phyloP scores from a whole-genome alignment of 768 basidiomycete genomes.

The Hysterangium stoloniferum region DNA sequence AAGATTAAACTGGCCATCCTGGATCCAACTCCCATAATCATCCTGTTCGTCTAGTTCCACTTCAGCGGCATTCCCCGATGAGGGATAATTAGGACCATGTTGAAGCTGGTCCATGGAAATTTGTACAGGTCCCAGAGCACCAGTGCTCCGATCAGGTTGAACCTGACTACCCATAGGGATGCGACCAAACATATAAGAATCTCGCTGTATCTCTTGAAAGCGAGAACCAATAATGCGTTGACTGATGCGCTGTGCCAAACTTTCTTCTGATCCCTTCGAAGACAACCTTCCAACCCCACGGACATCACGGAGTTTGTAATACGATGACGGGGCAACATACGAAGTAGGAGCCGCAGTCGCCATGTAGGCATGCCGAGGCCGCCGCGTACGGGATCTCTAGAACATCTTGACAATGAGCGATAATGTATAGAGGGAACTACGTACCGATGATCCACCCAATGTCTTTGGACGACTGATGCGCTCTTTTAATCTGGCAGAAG shows the following conservation, averaged over 20 bases:
- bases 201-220: conserved; percentile 64
- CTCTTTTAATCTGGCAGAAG: conserved; percentile 34
- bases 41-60: not conserved
- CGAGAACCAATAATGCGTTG: conserved; percentile 59
- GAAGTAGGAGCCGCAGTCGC: conserved; percentile 59
- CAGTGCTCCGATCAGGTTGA: conserved; percentile 42
- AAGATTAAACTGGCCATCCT: conserved; percentile 1
- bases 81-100: conserved; percentile 42
- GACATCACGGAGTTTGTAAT: conserved; percentile 64
- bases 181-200: conserved; percentile 49
- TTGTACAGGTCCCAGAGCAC: conserved; percentile 26
- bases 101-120: conserved; percentile 36
- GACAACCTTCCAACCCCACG: conserved; percentile 53
- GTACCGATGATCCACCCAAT: conserved; percentile 28
- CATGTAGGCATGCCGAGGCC: conserved; percentile 50
- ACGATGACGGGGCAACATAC: conserved; percentile 73
- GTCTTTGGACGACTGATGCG: conserved; percentile 66
- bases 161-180: conserved; percentile 55
- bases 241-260: conserved; percentile 51
- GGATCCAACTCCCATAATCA: conserved; percentile 17
- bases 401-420: not conserved
- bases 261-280: conserved; percentile 34
- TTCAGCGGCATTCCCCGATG: conserved; percentile 1
- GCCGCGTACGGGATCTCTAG: conserved; percentile 35
- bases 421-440: conserved; percentile 7